Base-by-base conservation (phyloP, 345 rosid species). In the Eucalyptus pauciflora region DNA sequence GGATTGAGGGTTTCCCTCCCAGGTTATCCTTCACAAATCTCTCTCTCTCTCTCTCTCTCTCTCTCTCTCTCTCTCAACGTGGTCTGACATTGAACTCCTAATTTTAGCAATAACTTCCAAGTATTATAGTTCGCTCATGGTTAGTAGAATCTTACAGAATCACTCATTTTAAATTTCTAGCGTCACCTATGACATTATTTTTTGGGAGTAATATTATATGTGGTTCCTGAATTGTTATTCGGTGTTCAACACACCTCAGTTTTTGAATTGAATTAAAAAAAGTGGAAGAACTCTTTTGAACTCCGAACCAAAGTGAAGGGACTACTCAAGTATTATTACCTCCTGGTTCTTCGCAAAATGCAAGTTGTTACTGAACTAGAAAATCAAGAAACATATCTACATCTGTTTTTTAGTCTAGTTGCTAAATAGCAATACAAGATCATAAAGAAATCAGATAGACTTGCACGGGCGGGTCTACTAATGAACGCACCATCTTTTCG, bases 1-100 rank as follows among this genome's bases (percentile, higher is more conserved):
- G 94, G 94, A 88, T 90, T 86, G 94, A 93, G 88, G 91, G 91
- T 50, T 86, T 90, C 60, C 91, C 62, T 24, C 62, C 62, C 62
- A 56, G 62, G 94, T 93, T 89, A 86, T 18, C 31, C 46, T 50
- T 52, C 17, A 67, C 10, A 50, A 48, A 71, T 10, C 8, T 56
- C 60, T n/a, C n/a, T 16, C 24, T 46, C 15, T 86, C 43, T 52
- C 60, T 52, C 24, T 54, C 60, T 56, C 60, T 56, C 60, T n/a
- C n/a, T 16, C 24, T 46, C 15, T 86, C 43, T 52, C 60, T 52
- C 24, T 54, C 60, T 56, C 60, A 8, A 56, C 3, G 29, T 56
- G 62, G 62, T 56, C 0, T 24, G 62, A 56, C 62, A 56, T 56
- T 56, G 67, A 60, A 60, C 14, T 60, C 67, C 67, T 60, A 10